Percentiles rank a stretch among this genome's conserved stretches.
phyloP scores from a whole-genome alignment of 352 stramenopile species.

The Plasmopara halstedii region DNA sequence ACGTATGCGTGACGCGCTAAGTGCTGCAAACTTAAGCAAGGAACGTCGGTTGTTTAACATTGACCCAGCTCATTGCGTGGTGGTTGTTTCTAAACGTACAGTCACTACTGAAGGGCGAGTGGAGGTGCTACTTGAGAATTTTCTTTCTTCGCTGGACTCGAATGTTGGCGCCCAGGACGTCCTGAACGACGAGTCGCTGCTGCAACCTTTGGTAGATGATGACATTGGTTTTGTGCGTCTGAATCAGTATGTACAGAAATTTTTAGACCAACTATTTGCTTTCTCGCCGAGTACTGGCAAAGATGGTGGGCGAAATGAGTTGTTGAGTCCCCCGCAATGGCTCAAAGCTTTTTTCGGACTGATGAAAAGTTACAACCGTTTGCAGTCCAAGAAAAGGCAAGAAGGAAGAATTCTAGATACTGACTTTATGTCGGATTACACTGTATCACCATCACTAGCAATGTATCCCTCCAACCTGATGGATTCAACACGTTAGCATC shows the following conservation, averaged over 20 bases:
- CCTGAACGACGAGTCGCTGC: slow-evolving; percentile 18
- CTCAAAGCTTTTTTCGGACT: slow-evolving; percentile 52
- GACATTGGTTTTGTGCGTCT: slow-evolving; percentile 49
- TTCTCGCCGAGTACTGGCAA: slow-evolving; percentile 21
- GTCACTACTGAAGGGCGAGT: slow-evolving; percentile 22
- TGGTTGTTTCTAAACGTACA: slow-evolving; percentile 39
- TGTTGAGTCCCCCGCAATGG: slow-evolving; percentile 53
- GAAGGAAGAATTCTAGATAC: slow-evolving; percentile 14
- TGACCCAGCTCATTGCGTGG: slow-evolving; percentile 59
- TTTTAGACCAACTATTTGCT: slow-evolving; percentile 49
- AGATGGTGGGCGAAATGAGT: slow-evolving; percentile 35
- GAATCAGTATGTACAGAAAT: slow-evolving; percentile 49
- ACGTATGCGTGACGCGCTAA: slow-evolving; percentile 48
- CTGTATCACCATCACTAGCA: slow-evolving; percentile 6
- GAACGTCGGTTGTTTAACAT: slow-evolving; percentile 60
- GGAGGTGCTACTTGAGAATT: slow-evolving; percentile 29
- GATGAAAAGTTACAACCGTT: slow-evolving; percentile 46
- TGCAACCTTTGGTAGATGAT: slow-evolving; percentile 44
- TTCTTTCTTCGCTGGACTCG: slow-evolving; percentile 36
- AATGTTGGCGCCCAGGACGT: slow-evolving; percentile 17
- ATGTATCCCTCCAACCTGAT: slow-evolving; percentile 13
- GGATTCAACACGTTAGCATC: slow-evolving; percentile 9
- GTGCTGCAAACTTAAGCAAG: slow-evolving; percentile 45
- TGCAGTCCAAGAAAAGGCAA: slow-evolving; percentile 42
- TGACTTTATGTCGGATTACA: slow-evolving; percentile 1